Conservation (phyloP, 2,329 filamentous ascomycete species). For the Diplocarpon mali region DNA sequence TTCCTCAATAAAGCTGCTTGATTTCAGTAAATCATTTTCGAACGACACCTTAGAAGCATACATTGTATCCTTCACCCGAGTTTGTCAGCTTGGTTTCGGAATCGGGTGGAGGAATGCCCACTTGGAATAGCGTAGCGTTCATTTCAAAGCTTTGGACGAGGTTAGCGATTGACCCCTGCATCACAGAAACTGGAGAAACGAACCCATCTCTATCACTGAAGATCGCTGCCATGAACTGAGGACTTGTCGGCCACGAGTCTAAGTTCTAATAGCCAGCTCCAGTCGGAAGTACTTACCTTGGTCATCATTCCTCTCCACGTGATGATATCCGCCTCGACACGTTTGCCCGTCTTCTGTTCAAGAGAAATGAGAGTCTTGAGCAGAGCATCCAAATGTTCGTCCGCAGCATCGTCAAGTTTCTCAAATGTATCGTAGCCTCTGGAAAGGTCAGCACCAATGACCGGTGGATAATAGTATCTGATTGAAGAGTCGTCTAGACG, state of each 20-base stretch:
- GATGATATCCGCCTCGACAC: conserved; percentile 66
- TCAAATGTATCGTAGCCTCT: conserved; percentile 73
- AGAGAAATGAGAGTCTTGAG: conserved; percentile 63
- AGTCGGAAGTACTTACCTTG: conserved; percentile 48
- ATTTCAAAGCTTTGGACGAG: conserved; percentile 64
- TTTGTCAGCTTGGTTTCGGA: conserved; percentile 13
- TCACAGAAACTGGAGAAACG: background rate
- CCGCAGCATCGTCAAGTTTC: conserved; percentile 69
- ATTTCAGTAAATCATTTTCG: conserved; percentile 16
- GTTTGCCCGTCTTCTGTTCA: conserved; percentile 57
- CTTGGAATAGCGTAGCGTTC: conserved; percentile 88
- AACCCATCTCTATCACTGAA: conserved; percentile 76
- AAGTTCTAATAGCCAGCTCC: background rate
- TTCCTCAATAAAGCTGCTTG: conserved; percentile 80
- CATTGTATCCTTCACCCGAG: conserved; percentile 40
- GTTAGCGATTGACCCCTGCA: conserved; percentile 2
- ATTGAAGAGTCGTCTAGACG: conserved; percentile 68
- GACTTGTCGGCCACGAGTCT: conserved; percentile 1
- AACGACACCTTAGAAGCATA: conserved; percentile 26
- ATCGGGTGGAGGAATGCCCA: conserved; percentile 29
- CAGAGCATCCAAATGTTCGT: conserved; percentile 80
- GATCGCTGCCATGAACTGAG: conserved; percentile 71
- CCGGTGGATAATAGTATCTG: conserved; percentile 77
- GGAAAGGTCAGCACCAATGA: conserved; percentile 61
- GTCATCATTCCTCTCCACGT: conserved; percentile 99